Evolutionary conservation across 495 filamentous ascomycete species (phyloP).

Genomic region (Thozetella sp.): DNA sequence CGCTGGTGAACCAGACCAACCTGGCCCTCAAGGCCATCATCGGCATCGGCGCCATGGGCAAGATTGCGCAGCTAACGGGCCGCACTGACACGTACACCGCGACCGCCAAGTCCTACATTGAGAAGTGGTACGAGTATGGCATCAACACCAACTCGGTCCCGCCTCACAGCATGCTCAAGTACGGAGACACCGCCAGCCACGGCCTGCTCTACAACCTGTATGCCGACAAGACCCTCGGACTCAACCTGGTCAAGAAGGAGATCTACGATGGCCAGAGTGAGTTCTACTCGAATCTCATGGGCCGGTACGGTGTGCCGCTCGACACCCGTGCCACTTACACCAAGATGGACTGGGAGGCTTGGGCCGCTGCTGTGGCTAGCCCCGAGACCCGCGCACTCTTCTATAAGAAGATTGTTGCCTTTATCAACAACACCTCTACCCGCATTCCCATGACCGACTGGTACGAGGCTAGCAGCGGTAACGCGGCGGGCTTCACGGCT

Average conservation of each 20-base stretch:
- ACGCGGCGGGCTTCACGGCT: slow-evolving; percentile 69
- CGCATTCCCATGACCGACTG: slow-evolving; percentile 78
- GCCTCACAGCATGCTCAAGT: slow-evolving; percentile 74
- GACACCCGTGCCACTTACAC: slow-evolving; percentile 85
- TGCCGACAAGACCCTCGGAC: slow-evolving; percentile 73
- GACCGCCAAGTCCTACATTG: slow-evolving; percentile 72
- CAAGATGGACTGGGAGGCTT: slow-evolving; percentile 90
- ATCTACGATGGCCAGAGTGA: slow-evolving; percentile 79
- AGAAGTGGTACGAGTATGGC: slow-evolving; percentile 73
- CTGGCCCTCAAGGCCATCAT: slow-evolving; percentile 92
- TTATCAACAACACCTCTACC: slow-evolving; percentile 75
- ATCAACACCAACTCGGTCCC: slow-evolving; percentile 67
- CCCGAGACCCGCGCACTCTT: slow-evolving; percentile 62
- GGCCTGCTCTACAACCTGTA: slow-evolving; percentile 89
- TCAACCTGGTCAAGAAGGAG: slow-evolving; percentile 65
- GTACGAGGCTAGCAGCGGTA: slow-evolving; percentile 69
- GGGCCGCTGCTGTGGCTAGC: slow-evolving; percentile 72
- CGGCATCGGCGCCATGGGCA: slow-evolving; percentile 87
- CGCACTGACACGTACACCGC: slow-evolving; percentile 64
- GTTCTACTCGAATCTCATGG: slow-evolving; percentile 77
- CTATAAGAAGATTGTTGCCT: slow-evolving; percentile 68
- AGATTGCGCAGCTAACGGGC: slow-evolving; percentile 66
- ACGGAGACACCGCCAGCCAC: slow-evolving; percentile 41
- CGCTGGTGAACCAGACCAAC: slow-evolving; percentile 88
- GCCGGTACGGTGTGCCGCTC: slow-evolving; percentile 78